Evolutionary conservation across 192 early-diverging fungal genomes (phyloP).

Genomic region (Jimgerdemannia flammicorona): DNA sequence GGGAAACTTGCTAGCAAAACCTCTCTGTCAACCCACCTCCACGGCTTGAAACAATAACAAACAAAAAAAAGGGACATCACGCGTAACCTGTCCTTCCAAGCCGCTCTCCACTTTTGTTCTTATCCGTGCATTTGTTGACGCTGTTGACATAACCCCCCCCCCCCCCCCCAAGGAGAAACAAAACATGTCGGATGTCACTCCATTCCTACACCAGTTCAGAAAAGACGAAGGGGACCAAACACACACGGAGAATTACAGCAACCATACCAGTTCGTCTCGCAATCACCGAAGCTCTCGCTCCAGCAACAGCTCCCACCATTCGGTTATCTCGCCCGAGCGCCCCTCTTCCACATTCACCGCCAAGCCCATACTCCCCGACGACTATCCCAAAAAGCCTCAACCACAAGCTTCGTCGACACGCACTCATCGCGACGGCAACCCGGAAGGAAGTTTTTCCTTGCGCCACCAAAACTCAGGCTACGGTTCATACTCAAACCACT

Average conservation of each 20-base stretch:
- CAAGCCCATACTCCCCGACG: not conserved
- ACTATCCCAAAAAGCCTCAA: not conserved
- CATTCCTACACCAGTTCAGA: not conserved
- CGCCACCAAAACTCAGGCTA: not conserved
- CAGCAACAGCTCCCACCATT: not conserved
- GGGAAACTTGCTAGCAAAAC: too few relatives aligned
- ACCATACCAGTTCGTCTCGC: not conserved
- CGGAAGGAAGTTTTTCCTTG: not conserved
- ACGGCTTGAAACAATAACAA: too few relatives aligned
- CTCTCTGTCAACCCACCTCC: too few relatives aligned
- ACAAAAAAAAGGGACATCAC: too few relatives aligned
- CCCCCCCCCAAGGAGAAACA: not conserved
- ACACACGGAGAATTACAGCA: not conserved
- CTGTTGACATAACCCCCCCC: too few relatives aligned
- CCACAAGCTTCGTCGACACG: not conserved
- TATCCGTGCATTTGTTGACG: too few relatives aligned
- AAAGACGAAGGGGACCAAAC: not conserved
- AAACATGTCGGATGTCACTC: not conserved
- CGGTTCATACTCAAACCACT: not conserved
- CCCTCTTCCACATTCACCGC: not conserved
- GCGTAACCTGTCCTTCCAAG: too few relatives aligned
- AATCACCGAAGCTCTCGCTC: not conserved
- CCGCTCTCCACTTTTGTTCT: too few relatives aligned
- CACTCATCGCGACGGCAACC: not conserved
- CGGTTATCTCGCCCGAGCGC: not conserved